Evolutionary conservation across 75 land plant species (phyloP).

Genomic region (Selaginella moellendorffii): DNA sequence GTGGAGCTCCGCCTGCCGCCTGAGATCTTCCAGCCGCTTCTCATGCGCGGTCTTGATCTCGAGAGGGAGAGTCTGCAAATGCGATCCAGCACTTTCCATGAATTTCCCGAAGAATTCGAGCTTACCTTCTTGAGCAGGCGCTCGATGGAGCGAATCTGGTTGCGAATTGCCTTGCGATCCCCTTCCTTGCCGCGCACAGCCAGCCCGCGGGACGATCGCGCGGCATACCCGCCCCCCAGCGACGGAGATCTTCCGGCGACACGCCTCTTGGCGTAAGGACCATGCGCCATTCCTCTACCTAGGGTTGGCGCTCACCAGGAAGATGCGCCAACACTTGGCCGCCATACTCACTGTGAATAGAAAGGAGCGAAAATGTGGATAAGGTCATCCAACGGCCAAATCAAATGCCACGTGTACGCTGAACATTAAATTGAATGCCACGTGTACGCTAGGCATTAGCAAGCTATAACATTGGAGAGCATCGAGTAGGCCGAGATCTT

Average conservation of each 20-base stretch:
- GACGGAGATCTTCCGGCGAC: slow-evolving; percentile 21
- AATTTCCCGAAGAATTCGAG: too few relatives aligned
- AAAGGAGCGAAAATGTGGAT: too few relatives aligned
- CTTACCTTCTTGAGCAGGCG: slow-evolving; percentile 62
- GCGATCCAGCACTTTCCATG: neutral
- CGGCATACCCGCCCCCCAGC: slow-evolving; percentile 3
- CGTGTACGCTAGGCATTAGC: too few relatives aligned
- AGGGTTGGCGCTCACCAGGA: too few relatives aligned
- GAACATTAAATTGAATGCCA: too few relatives aligned
- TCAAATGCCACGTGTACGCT: too few relatives aligned
- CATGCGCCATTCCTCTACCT: slow-evolving; percentile 29
- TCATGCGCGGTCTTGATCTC: slow-evolving; percentile 74
- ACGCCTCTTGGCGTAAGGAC: slow-evolving; percentile 23
- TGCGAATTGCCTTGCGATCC: slow-evolving; percentile 11
- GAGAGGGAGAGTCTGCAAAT: slow-evolving; percentile 40
- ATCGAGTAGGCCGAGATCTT: neutral
- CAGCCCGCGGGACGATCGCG: neutral
- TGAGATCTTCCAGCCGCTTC: slow-evolving; percentile 69
- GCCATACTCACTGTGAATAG: too few relatives aligned
- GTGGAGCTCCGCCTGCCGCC: slow-evolving; percentile 61
- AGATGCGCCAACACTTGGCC: too few relatives aligned
- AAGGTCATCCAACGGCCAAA: too few relatives aligned
- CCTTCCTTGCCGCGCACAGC: neutral
- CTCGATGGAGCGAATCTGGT: slow-evolving; percentile 75
- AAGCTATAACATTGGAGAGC: too few relatives aligned